Base-by-base conservation (phyloP, 2,329 filamentous ascomycete genomes). In the Hypomyces perniciosus region DNA sequence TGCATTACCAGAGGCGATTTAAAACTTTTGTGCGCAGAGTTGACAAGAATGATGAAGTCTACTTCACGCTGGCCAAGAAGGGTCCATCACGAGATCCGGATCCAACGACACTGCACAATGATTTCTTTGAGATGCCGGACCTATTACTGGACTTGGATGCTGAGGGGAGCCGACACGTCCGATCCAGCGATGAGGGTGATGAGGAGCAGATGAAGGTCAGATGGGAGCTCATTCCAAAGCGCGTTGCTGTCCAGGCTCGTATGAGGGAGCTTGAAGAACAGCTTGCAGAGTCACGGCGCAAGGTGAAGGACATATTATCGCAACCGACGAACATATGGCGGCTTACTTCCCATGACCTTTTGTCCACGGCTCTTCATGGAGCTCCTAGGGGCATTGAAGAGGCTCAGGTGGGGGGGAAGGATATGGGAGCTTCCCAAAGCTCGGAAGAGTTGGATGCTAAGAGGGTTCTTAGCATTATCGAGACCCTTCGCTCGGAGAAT, bases 111-210 rank as follows among this genome's bases (percentile, higher is more conserved):
- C 38, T 59, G 8, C 33, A 38, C 2, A 38, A 57, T 43, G 57
- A 66, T n/a, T 65, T 70, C 53, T 71, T 72, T 54, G 60, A 73
- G 27, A 63, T 76, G 38, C 69, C 73, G 9, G 48, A 68, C 13
- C 54, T 75, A 8, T 60, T 80, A 3, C 67, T 81, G 37, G 76
- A 81, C 52, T 73, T 82, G 37, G 78, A 81, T 55, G 73, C 74
- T 41, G 69, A 74, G 53, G 68, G 72, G 20, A 72, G 60, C 55
- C 64, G 59, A 1, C 61, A 67, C 43, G 75, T 80, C 37, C 73
- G 76, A 29, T 59, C 62, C 2, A 72, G 65, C 49, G 63, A 70
- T 42, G 56, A 67, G 3, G 55, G 58, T 4, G 65, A 74, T 41
- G 72, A 72, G 48, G 59, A 56, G n/a, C 55, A 46, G 4, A 63